These are phyloP conservation scores for Tylopilus felleus DNA, from an alignment of 768 basidiomycete species.

Conservation along the genomic window DNA sequence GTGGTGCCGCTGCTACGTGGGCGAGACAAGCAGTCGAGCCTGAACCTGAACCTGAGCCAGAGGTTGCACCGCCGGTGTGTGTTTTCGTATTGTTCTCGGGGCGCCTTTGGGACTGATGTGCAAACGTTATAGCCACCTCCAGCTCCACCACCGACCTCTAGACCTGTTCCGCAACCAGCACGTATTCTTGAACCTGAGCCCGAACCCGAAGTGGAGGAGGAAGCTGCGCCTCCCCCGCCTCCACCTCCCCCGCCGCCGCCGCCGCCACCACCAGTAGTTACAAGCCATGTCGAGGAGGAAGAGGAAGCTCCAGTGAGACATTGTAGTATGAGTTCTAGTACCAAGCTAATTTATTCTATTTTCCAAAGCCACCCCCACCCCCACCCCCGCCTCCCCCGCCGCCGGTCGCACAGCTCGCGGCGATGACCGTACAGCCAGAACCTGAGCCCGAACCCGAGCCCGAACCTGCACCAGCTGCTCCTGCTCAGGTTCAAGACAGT, in stretches of 20 bases:
- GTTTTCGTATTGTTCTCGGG: not conserved
- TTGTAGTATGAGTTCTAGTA: not conserved
- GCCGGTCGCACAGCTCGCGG: constrained; percentile 33
- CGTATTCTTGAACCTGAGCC: constrained; percentile 20
- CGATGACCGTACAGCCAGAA: constrained; percentile 34
- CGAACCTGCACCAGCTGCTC: constrained; percentile 14
- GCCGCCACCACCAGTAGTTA: not conserved
- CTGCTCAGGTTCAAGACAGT: constrained; percentile 13
- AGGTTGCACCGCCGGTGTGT: constrained; percentile 31
- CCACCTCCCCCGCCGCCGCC: constrained; percentile 27
- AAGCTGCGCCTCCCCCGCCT: constrained; percentile 15
- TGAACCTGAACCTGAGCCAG: constrained; percentile 26
- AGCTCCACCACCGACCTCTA: constrained; percentile 17
- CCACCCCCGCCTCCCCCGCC: constrained; percentile 48
- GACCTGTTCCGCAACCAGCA: constrained; percentile 16
- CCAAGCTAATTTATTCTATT: not conserved
- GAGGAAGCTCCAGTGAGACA: constrained; percentile 15
- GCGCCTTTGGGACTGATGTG: constrained; percentile 3
- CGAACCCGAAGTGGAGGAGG: constrained; percentile 23
- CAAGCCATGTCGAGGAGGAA: constrained; percentile 4
- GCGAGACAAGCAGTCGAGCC: constrained; percentile 19
- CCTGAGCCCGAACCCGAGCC: constrained; percentile 38
- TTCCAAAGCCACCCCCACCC: constrained; percentile 33
- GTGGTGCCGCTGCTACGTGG: constrained; percentile 26
- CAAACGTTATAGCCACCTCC: constrained; percentile 25